A percentile compares a stretch with the other conserved stretches of the same genome.
These are phyloP conservation scores for Talaromyces atroroseus DNA, from an alignment of 2,329 filamentous ascomycete species.

Conservation along the genomic window DNA sequence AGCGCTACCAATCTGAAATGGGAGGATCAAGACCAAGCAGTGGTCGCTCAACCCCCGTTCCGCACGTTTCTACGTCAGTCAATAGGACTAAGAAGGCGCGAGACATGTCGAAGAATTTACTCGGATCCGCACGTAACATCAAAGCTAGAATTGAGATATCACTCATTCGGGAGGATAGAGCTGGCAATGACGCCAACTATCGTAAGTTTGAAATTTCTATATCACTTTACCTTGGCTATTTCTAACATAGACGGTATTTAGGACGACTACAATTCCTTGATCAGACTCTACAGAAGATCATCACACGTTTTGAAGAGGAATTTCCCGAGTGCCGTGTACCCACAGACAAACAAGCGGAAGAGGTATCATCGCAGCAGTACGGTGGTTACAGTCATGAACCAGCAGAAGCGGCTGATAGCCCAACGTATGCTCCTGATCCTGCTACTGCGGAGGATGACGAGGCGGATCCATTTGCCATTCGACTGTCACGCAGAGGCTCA, in stretches of 20 bases:
- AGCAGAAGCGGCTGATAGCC: slow-evolving; percentile 28
- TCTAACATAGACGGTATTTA: slow-evolving; percentile 32
- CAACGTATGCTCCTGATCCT: slow-evolving; percentile 24
- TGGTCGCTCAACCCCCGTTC: slow-evolving; percentile 50
- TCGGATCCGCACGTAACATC: slow-evolving; percentile 85
- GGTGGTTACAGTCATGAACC: slow-evolving; percentile 23
- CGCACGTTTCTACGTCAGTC: slow-evolving; percentile 45
- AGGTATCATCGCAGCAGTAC: slow-evolving; percentile 31
- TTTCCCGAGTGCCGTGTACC: slow-evolving; percentile 64
- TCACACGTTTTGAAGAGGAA: slow-evolving; percentile 91
- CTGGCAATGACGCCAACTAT: slow-evolving; percentile 69
- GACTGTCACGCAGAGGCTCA: slow-evolving; percentile 56
- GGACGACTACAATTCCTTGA: slow-evolving; percentile 80
- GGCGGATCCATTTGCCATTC: slow-evolving; percentile 37
- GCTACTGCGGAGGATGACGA: slow-evolving; percentile 37
- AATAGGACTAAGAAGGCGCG: slow-evolving; percentile 62
- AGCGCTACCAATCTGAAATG: slow-evolving; percentile 44
- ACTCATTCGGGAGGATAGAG: slow-evolving; percentile 65
- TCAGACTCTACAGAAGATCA: slow-evolving; percentile 81
- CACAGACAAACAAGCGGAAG: slow-evolving; percentile 16
- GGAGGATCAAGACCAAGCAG: slow-evolving; percentile 41
- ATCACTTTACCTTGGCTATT: slow-evolving; percentile 1
- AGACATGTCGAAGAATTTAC: slow-evolving; percentile 86
- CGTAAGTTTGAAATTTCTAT: slow-evolving; percentile 49
- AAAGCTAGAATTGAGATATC: slow-evolving; percentile 76